Conservation (phyloP, 768 basidiomycete genomes). For the Macrocybe gigantea region DNA sequence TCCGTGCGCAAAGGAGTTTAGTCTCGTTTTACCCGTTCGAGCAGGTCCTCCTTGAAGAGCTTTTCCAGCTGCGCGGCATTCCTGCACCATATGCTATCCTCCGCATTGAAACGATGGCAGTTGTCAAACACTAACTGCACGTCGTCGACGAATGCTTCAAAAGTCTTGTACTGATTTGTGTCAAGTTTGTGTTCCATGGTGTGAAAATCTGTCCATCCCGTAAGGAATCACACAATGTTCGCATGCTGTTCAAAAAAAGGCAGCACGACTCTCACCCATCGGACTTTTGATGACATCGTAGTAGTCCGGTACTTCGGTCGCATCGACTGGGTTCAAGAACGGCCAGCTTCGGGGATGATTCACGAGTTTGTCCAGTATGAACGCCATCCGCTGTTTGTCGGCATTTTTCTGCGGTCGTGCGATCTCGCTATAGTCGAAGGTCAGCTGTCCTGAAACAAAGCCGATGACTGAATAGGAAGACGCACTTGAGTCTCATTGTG, state of each 20-base stretch:
- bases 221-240: background rate
- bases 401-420: conserved; percentile 37
- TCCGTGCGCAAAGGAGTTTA: background rate
- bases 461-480: no score
- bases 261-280: conserved; percentile 64
- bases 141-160: conserved; percentile 74
- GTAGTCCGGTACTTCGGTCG: conserved; percentile 80
- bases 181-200: conserved; percentile 92
- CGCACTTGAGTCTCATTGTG: no score
- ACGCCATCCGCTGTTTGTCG: conserved; percentile 66
- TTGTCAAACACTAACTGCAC: conserved; percentile 85
- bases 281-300: conserved; percentile 84
- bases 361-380: conserved; percentile 73
- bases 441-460: background rate
- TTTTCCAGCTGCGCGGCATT: conserved; percentile 83
- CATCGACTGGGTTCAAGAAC: conserved; percentile 76
- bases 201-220: conserved; percentile 57
- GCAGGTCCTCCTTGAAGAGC: conserved; percentile 54
- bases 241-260: conserved; percentile 3
- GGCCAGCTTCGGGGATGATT: conserved; percentile 82
- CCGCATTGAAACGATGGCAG: conserved; percentile 83
- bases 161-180: conserved; percentile 71
- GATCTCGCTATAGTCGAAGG: conserved; percentile 19
- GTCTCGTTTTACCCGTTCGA: conserved; percentile 25
- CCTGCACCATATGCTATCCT: conserved; percentile 72